Evolutionary conservation across 306 rosid genomes (phyloP), one percentile per base, ranked within the genome.

Genomic region (Pachyrhizus erosus): DNA sequence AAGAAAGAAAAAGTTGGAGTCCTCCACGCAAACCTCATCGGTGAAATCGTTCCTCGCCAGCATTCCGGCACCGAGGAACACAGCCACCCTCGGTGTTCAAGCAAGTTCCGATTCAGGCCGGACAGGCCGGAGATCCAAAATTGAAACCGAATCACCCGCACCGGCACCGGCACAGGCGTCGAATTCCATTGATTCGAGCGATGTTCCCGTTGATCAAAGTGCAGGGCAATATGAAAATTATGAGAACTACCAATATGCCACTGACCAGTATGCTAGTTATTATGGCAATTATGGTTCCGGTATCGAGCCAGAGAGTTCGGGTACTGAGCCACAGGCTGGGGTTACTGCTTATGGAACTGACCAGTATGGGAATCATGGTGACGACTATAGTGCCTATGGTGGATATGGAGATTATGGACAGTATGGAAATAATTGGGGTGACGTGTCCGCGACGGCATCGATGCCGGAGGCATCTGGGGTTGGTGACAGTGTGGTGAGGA

Each of bases 51-150:
- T 93, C 87, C 76, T 93, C 20, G 89, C 94, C 12, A 80, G 70
- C 68, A 88, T 96, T 40, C 98, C 99, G n/a, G 99, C 98, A 0
- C 94, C 99, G 1, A 91, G 62, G 76, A 86, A 91, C 82, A 51
- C 97, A 2, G 61, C 91, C 8, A 88, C 91, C 0, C 85, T 93
- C 75, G 99, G 99, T 9, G 88, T 80, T 78, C 85, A 85, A 78
- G 37, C 90, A 5, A 73, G 88, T 26, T 87, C 90, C 0, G 91
- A 93, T 29, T 87, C 94, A 0, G 91, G 94, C 18, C 84, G 97
- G 10, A 89, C 94, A 0, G 91, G 94, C 18, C 84, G 97, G 10
- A 89, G 97, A 82, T 89, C 98, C 37, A 88, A 82, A 67, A 15
- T 96, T 2, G 94, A 92, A 73, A 88, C 91, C 0, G 83, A 84